phyloP scores from a whole-genome alignment of 1,139 yeast species.

The Suhomyces choctaworum region DNA sequence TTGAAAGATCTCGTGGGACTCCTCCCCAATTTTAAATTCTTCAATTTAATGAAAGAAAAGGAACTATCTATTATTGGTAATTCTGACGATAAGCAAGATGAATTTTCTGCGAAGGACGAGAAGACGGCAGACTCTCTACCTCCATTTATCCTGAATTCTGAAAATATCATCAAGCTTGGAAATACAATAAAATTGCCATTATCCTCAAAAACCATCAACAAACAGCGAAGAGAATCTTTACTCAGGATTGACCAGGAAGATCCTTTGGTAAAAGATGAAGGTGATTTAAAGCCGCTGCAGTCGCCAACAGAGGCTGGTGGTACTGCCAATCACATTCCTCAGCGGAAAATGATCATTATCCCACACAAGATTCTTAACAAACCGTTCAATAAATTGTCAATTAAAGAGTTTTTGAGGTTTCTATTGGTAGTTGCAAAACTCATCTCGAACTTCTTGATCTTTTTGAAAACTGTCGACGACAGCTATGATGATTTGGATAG shows the following conservation, averaged over 20 bases:
- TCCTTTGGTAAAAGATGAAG: slow-evolving; percentile 5
- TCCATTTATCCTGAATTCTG: slow-evolving; percentile 16
- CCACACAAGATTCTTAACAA: slow-evolving; percentile 47
- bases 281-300: no score
- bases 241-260: slow-evolving; percentile 5
- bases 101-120: slow-evolving; percentile 10
- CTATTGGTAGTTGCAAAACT: slow-evolving; percentile 41
- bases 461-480: slow-evolving; percentile 20
- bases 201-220: slow-evolving; percentile 44
- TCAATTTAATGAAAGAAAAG: slow-evolving; percentile 37
- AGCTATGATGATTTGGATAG: slow-evolving; percentile 15
- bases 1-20: slow-evolving; percentile 29
- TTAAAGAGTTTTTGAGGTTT: slow-evolving; percentile 42
- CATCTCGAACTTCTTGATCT: slow-evolving; percentile 36
- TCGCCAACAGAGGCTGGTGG: slow-evolving; percentile 2
- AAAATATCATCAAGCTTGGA: slow-evolving; percentile 38
- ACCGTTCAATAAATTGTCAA: slow-evolving; percentile 41
- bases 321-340: neutral
- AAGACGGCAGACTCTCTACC: neutral
- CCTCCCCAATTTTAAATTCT: slow-evolving; percentile 39
- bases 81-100: slow-evolving; percentile 18
- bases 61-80: slow-evolving; percentile 31
- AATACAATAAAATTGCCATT: slow-evolving; percentile 40
- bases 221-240: slow-evolving; percentile 30
- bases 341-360: slow-evolving; percentile 33